Base-by-base conservation (phyloP, 1,139 yeast species). In the Taphrina confusa region DNA sequence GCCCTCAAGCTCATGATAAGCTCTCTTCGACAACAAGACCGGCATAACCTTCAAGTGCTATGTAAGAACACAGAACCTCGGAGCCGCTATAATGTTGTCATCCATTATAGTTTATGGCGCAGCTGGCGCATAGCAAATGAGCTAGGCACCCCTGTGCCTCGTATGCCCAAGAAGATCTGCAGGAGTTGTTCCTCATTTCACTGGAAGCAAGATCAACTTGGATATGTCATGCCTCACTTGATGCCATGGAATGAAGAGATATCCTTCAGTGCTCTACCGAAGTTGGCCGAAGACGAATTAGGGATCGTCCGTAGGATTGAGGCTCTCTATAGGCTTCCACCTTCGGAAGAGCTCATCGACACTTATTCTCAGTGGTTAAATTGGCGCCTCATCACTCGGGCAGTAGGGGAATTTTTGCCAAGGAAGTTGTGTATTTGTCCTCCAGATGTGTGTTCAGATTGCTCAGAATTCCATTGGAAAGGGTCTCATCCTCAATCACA, bases 361-460 rank as follows among this genome's bases (percentile, higher is more conserved):
- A 34, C 39, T n/a, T 34, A 34, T 34, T 34, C 39, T 34, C 39
- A 6, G 39, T 34, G 39, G 39, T 20, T 34, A 16, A 34, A 34
- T 4, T 34, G 39, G 39, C n/a, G 16, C 8, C 2, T 34, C 8
- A 6, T 34, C 39, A 34, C 8, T 16, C 39, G 16, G 20, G 9
- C 11, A 8, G 9, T 28, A 20, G 39, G 14, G n/a, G 8, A 3
- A 34, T 4, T 8, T 16, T 2, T n/a, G 16, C 39, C 39, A n/a
- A n/a, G 8, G 14, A 34, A n/a, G 9, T 34, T 34, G 39, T 6
- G 14, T n/a, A 6, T 34, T n/a, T 34, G 39, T n/a, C 39, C 39
- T 9, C 39, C n/a, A 20, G 39, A 34, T n/a, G 39, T 34, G n/a
- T 34, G 39, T n/a, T n/a, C 39, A 9, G 16, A 34, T 2, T 34